A percentile compares a stretch with the other conserved stretches of the same genome.
phyloP scores from a whole-genome alignment of 2,329 filamentous ascomycete species.

The Orbilia javanica region DNA sequence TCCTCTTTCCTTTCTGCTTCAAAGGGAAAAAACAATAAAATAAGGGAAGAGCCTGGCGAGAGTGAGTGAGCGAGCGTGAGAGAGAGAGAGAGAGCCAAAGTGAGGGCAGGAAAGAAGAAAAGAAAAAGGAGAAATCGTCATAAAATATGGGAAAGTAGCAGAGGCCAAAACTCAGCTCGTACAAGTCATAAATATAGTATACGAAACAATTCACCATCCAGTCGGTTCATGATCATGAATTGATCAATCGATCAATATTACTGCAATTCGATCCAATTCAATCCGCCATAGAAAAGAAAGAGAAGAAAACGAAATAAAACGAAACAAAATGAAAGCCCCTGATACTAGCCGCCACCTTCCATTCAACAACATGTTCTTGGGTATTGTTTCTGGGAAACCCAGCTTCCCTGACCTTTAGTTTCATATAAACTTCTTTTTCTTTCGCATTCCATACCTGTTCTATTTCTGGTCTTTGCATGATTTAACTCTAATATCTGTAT shows the following conservation, averaged over 20 bases:
- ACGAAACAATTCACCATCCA: background rate
- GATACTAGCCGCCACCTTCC: background rate
- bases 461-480: background rate
- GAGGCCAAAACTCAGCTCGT: background rate
- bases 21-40: background rate
- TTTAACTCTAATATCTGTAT: conserved; percentile 51
- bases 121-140: background rate
- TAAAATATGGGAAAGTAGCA: background rate
- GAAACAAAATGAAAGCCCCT: background rate
- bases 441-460: background rate
- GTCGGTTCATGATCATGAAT: background rate
- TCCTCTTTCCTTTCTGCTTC: background rate
- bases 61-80: no score
- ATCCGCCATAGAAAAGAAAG: background rate
- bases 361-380: background rate
- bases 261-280: background rate
- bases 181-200: background rate
- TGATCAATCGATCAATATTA: background rate
- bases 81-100: background rate
- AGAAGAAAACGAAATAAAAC: background rate
- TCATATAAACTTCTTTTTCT: background rate
- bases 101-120: background rate
- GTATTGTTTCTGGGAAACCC: conserved; percentile 18
- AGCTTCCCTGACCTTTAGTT: conserved; percentile 15
- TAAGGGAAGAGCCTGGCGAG: conserved; percentile 5